phyloP scores from a whole-genome alignment of 345 rosid genomes.

The Carallia brachiata region DNA sequence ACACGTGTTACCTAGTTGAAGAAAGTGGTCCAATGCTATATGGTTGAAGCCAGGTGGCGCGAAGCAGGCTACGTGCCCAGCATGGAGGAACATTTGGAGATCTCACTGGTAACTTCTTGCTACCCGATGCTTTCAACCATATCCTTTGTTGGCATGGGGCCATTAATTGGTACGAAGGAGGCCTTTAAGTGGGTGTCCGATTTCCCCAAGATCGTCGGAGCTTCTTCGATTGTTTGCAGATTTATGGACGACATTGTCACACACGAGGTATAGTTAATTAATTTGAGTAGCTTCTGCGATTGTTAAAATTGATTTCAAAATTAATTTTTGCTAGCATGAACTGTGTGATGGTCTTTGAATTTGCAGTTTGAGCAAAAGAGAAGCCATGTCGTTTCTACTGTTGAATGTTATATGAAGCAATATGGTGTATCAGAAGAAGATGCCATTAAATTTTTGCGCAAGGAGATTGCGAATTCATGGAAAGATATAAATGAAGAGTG shows the following conservation, averaged over 20 bases:
- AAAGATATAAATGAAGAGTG: conserved; percentile 19
- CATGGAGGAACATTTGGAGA: conserved; percentile 18
- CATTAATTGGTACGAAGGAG: conserved; percentile 1
- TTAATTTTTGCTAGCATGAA: no score
- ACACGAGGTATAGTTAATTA: conserved; percentile 13
- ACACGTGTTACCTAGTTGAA: background rate
- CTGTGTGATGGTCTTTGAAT: background rate
- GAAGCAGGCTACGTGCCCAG: conserved; percentile 8
- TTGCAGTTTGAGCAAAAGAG: conserved; percentile 10
- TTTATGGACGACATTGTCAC: conserved; percentile 21
- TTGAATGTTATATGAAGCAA: conserved; percentile 20
- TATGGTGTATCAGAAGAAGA: conserved; percentile 12
- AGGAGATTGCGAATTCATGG: conserved; percentile 15
- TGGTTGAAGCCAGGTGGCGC: conserved; percentile 18
- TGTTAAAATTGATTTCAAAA: background rate
- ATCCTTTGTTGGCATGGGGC: conserved; percentile 18
- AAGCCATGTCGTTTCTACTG: background rate
- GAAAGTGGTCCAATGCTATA: background rate
- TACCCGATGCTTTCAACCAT: conserved; percentile 3
- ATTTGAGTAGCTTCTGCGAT: background rate
- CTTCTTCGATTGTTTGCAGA: conserved; percentile 6
- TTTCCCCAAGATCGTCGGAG: conserved; percentile 10
- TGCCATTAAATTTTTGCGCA: background rate
- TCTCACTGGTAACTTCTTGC: background rate
- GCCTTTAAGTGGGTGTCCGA: conserved; percentile 11